Conservation (phyloP, 805 yeast genomes). For the Torulaspora maleeae region DNA sequence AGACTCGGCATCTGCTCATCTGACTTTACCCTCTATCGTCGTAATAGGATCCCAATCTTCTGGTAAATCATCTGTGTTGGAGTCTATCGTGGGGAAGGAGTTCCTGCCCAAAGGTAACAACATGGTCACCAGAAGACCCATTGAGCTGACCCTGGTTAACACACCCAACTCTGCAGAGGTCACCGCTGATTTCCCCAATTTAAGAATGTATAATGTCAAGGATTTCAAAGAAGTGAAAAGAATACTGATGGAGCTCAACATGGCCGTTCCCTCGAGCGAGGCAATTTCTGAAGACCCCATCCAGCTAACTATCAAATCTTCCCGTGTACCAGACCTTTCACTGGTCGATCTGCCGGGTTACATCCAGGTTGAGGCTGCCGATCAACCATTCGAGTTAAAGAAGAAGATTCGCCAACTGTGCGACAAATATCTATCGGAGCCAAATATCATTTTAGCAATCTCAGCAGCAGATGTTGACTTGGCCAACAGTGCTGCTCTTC, state of each 20-base stretch:
- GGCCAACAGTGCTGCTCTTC: slow-evolving; percentile 90
- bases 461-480: slow-evolving; percentile 97
- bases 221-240: slow-evolving; percentile 87
- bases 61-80: slow-evolving; percentile 94
- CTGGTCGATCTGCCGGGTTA: slow-evolving; percentile 96
- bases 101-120: slow-evolving; percentile 95
- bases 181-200: slow-evolving; percentile 88
- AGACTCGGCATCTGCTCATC: slow-evolving; percentile 64
- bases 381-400: slow-evolving; percentile 84
- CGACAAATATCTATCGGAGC: slow-evolving; percentile 79
- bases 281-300: slow-evolving; percentile 93
- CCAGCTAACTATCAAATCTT: slow-evolving; percentile 84
- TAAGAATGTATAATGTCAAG: slow-evolving; percentile 73
- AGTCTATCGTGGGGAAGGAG: slow-evolving; percentile 96
- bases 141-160: slow-evolving; percentile 86
- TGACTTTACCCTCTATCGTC: slow-evolving; percentile 89
- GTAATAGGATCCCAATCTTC: slow-evolving; percentile 97
- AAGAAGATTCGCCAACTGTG: slow-evolving; percentile 74
- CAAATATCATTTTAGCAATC: slow-evolving; percentile 91
- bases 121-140: slow-evolving; percentile 98
- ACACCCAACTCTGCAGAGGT: slow-evolving; percentile 78
- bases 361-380: slow-evolving; percentile 94
- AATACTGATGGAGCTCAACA: slow-evolving; percentile 78
- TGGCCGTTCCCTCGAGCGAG: slow-evolving; percentile 84
- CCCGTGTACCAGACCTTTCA: slow-evolving; percentile 86